Percentiles rank a stretch among this genome's conserved stretches.
Evolutionary conservation across 2,329 filamentous ascomycete species (phyloP).

Genomic region (Fusarium agapanthi): DNA sequence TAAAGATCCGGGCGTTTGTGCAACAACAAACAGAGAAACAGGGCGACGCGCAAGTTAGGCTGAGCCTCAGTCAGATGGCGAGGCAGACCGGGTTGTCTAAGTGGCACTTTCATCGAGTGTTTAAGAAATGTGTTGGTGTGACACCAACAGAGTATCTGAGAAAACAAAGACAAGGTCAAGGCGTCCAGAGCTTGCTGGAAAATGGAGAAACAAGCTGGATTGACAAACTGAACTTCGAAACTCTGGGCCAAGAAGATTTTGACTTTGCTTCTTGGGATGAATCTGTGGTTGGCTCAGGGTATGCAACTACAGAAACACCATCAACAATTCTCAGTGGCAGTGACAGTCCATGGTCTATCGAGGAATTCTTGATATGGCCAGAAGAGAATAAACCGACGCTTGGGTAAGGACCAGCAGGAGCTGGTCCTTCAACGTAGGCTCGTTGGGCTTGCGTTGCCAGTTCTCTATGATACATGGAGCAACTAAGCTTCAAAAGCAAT

Average conservation of each 20-base stretch:
- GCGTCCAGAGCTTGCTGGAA: background rate
- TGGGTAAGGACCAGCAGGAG: background rate
- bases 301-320: conserved; percentile 9
- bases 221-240: conserved; percentile 14
- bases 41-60: conserved; percentile 10
- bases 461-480: background rate
- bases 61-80: conserved; percentile 58
- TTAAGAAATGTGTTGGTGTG: conserved; percentile 62
- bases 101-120: conserved; percentile 67
- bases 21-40: conserved; percentile 38
- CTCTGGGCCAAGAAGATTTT: conserved; percentile 10
- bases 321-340: conserved; percentile 14
- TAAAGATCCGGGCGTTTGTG: conserved; percentile 50
- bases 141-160: conserved; percentile 53
- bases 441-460: background rate
- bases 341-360: conserved; percentile 34
- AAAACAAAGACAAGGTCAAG: conserved; percentile 21
- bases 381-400: background rate
- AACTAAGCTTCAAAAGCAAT: background rate
- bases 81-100: conserved; percentile 61
- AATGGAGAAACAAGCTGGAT: conserved; percentile 16
- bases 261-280: conserved; percentile 32
- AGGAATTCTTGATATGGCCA: conserved; percentile 38
- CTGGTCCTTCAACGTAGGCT: too few relatives aligned
- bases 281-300: conserved; percentile 3